Percentiles rank a stretch among this genome's conserved stretches.
phyloP scores from a whole-genome alignment of 2,329 filamentous ascomycete species.

The Microdochium paspali region DNA sequence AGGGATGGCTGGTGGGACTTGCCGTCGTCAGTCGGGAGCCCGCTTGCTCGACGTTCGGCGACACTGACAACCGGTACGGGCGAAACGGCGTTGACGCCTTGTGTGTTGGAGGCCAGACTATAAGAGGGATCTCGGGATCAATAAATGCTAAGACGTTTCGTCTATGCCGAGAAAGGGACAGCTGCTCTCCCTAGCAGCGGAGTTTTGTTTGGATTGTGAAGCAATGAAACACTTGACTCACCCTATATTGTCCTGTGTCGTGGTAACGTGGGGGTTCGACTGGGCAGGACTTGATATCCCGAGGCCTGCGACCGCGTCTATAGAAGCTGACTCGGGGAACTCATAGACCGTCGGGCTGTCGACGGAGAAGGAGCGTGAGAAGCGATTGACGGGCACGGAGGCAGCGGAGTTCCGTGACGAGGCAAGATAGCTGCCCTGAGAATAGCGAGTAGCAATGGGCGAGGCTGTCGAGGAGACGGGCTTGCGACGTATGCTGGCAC shows the following conservation, averaged over 20 bases:
- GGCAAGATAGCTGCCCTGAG: slow-evolving; percentile 27
- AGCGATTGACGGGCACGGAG: slow-evolving; percentile 39
- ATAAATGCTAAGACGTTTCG: neutral
- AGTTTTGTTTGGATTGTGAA: slow-evolving; percentile 13
- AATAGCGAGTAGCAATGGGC: slow-evolving; percentile 38
- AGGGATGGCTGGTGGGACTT: slow-evolving; percentile 2
- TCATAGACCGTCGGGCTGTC: slow-evolving; percentile 56
- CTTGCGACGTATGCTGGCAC: slow-evolving; percentile 44
- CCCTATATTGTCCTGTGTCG: slow-evolving; percentile 9
- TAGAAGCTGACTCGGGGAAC: slow-evolving; percentile 25
- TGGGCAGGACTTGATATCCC: slow-evolving; percentile 7
- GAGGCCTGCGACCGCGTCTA: slow-evolving; percentile 3
- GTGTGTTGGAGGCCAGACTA: neutral
- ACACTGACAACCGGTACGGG: neutral
- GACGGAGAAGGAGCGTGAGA: slow-evolving; percentile 43
- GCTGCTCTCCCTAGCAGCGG: neutral
- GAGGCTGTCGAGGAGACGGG: slow-evolving; percentile 48
- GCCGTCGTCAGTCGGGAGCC: slow-evolving; percentile 2
- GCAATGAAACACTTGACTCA: slow-evolving; percentile 20
- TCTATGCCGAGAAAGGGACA: neutral
- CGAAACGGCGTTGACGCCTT: neutral
- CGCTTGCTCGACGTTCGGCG: neutral
- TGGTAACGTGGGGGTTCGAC: neutral
- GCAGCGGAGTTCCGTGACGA: slow-evolving; percentile 24
- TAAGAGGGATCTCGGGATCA: neutral